Evolutionary conservation across 139 green algal genomes (phyloP).

Genomic region (Protoeuglena noctilucae): DNA sequence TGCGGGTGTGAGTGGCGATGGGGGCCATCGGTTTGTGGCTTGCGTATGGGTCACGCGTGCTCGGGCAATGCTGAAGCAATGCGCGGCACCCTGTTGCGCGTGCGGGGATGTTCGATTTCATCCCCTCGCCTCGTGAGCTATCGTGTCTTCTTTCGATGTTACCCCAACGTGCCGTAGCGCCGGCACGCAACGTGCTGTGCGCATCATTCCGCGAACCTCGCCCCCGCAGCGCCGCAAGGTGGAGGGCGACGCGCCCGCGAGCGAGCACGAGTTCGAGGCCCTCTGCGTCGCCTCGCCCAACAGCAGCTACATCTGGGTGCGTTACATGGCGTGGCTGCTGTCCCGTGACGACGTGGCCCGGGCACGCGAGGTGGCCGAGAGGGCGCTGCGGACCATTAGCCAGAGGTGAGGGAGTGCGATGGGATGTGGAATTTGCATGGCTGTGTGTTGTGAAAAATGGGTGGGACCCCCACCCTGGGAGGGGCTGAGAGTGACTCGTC

Average conservation of each 20-base stretch:
- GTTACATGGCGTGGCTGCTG: constrained; percentile 87
- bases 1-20: no score
- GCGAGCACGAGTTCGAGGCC: constrained; percentile 57
- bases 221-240: constrained; percentile 32
- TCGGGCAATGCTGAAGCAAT: neutral
- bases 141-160: neutral
- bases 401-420: constrained; percentile 23
- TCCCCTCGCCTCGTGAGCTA: neutral
- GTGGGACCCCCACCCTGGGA: no score
- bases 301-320: constrained; percentile 75
- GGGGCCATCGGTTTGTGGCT: no score
- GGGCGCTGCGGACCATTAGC: constrained; percentile 69
- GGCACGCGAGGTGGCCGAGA: constrained; percentile 60
- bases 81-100: neutral
- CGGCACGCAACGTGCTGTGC: no score
- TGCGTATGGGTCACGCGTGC: neutral
- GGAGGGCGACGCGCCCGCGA: constrained; percentile 33
- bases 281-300: constrained; percentile 56
- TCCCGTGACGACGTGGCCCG: constrained; percentile 52
- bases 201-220: no score
- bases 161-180: constrained; percentile 31
- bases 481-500: no score
- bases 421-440: neutral
- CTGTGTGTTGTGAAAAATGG: no score
- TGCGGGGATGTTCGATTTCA: neutral